Evolutionary conservation across 805 yeast species (phyloP).

Genomic region (Teunomyces funiuensis): DNA sequence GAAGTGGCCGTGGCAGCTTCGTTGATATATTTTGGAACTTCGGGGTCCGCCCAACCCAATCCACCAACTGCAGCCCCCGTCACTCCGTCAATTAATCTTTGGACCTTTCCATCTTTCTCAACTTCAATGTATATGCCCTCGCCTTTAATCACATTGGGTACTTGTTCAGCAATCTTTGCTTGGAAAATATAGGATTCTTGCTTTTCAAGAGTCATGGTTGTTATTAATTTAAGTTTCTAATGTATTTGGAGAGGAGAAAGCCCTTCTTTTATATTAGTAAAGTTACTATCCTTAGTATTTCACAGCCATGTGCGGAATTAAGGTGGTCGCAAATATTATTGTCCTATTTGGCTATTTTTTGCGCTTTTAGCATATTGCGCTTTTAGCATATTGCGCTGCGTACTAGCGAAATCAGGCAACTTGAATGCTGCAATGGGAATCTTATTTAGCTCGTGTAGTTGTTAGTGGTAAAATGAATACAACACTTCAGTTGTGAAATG

Average conservation of each 20-base stretch:
- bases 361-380: too few relatives aligned
- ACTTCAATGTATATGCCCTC: conserved; percentile 36
- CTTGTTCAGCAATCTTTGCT: conserved; percentile 35
- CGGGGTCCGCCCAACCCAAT: conserved; percentile 32
- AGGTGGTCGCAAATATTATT: not conserved
- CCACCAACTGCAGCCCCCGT: conserved; percentile 38
- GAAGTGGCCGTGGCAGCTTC: conserved; percentile 22
- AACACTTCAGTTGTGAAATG: too few relatives aligned
- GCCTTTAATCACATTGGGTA: conserved; percentile 43
- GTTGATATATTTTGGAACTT: conserved; percentile 17
- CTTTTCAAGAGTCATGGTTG: not conserved
- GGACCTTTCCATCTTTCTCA: conserved; percentile 6
- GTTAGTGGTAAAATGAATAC: too few relatives aligned
- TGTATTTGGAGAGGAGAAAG: not conserved
- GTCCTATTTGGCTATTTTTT: too few relatives aligned
- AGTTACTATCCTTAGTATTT: not conserved
- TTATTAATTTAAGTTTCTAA: too few relatives aligned
- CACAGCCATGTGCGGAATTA: not conserved
- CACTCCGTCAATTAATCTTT: conserved; percentile 22
- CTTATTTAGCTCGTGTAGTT: too few relatives aligned
- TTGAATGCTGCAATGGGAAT: too few relatives aligned
- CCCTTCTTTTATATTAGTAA: not conserved
- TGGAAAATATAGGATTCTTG: conserved; percentile 42
- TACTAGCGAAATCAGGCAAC: too few relatives aligned
- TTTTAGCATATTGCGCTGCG: too few relatives aligned